phyloP scores from a whole-genome alignment of 345 rosid species.

The Pseudoturritis turrita region DNA sequence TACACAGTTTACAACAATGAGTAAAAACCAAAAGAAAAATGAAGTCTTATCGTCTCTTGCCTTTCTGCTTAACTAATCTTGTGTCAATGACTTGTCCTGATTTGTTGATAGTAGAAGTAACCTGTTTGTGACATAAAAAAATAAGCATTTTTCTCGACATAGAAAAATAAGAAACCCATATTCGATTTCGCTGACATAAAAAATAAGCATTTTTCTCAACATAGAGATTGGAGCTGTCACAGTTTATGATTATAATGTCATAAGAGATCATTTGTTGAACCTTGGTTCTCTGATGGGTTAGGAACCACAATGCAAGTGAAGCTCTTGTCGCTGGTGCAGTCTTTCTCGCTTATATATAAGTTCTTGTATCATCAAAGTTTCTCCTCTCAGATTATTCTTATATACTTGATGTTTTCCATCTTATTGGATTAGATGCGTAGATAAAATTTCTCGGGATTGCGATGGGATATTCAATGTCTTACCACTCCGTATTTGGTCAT shows the following conservation, averaged over 20 bases:
- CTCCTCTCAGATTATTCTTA: conserved; percentile 8
- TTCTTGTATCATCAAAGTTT: conserved; percentile 42
- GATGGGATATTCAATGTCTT: conserved; percentile 26
- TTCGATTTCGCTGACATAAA: conserved; percentile 39
- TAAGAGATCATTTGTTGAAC: conserved; percentile 7
- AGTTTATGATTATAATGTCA: not conserved
- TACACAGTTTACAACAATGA: not conserved
- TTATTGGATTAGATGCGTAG: not conserved
- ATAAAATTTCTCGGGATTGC: not conserved
- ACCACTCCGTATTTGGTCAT: conserved; percentile 69
- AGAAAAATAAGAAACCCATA: conserved; percentile 66
- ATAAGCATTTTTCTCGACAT: no score
- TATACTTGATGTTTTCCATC: not conserved
- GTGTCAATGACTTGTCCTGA: conserved; percentile 44
- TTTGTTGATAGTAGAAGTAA: conserved; percentile 47
- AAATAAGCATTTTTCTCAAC: not conserved
- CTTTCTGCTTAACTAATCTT: conserved; percentile 41
- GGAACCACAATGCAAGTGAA: conserved; percentile 48
- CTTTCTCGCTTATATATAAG: conserved; percentile 52
- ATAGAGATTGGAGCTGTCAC: not conserved
- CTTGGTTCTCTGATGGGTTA: not conserved
- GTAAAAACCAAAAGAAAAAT: not conserved
- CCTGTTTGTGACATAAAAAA: conserved; percentile 41
- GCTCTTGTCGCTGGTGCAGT: conserved; percentile 35
- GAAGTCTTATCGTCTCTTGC: conserved; percentile 34